Evolutionary conservation across 169 alveolate species (phyloP).

Genomic region (Cryptosporidium baileyi): DNA sequence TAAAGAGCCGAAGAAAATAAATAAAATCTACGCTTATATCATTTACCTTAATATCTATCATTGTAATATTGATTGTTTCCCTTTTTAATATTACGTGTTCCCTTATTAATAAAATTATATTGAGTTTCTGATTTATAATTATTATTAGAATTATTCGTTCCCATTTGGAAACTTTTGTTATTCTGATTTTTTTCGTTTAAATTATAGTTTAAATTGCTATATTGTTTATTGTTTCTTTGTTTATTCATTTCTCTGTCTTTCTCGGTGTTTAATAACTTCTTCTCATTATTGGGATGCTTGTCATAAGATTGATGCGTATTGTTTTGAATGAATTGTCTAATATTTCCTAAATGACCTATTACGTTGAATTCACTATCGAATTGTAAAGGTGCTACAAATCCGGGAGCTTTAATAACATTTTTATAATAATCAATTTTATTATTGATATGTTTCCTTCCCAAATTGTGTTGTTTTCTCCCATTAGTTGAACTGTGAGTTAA

Average conservation of each 20-base stretch:
- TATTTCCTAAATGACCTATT: slow-evolving; percentile 37
- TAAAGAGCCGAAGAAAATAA: not conserved
- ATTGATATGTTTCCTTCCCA: slow-evolving; percentile 97
- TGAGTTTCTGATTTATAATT: not conserved
- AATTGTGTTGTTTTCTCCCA: slow-evolving; percentile 97
- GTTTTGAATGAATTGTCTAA: not conserved
- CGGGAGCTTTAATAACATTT: slow-evolving; percentile 59
- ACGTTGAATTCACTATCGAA: slow-evolving; percentile 32
- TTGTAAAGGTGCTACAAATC: slow-evolving; percentile 17
- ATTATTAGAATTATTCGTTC: not conserved
- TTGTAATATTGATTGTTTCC: not conserved
- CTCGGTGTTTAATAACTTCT: not conserved
- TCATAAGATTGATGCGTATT: too few species aligned
- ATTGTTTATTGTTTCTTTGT: not conserved
- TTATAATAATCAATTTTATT: slow-evolving; percentile 96
- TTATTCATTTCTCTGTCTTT: not conserved
- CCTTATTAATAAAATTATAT: not conserved
- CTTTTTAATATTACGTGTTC: not conserved
- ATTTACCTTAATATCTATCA: too few species aligned
- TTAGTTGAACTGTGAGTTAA: slow-evolving; percentile 98
- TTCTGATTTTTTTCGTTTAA: not conserved
- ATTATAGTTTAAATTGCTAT: not conserved
- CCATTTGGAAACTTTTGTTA: too few species aligned
- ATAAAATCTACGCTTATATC: too few species aligned
- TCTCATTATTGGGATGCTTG: not conserved